Percentiles rank a stretch among this genome's conserved stretches.
Conservation (phyloP, 2,329 filamentous ascomycete species). For the Phialemoniopsis sp. region DNA sequence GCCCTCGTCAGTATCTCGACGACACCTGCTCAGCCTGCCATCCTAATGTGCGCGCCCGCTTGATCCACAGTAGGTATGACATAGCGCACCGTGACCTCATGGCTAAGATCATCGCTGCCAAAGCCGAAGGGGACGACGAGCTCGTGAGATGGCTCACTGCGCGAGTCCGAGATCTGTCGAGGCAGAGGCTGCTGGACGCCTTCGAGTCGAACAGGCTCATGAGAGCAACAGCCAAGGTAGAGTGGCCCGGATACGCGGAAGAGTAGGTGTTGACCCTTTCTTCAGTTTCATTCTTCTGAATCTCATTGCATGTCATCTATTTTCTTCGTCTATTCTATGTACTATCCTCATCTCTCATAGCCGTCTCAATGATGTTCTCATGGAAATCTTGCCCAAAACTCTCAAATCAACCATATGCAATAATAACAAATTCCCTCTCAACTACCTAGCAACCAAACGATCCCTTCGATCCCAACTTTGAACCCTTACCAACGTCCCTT, state of each 20-base stretch:
- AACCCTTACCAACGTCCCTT: too few species aligned
- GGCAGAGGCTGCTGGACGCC: neutral
- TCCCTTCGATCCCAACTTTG: neutral
- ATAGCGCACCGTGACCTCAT: conserved; percentile 1
- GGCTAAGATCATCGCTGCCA: conserved; percentile 44
- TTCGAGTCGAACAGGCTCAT: neutral
- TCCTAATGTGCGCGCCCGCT: conserved; percentile 4
- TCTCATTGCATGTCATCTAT: too few species aligned
- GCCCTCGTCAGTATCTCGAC: conserved; percentile 3
- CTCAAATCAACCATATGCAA: too few species aligned
- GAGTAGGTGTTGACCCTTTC: neutral
- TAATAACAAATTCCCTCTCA: too few species aligned
- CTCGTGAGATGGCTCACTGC: neutral
- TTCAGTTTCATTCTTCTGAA: neutral
- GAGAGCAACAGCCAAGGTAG: neutral
- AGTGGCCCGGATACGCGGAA: neutral
- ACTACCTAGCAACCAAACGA: too few species aligned
- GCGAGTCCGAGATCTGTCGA: neutral
- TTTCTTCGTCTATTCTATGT: too few species aligned
- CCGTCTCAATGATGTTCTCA: too few species aligned
- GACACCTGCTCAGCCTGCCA: conserved; percentile 12
- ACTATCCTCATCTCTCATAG: too few species aligned
- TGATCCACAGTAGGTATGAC: conserved; percentile 6
- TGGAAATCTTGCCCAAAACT: too few species aligned
- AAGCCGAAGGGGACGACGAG: conserved; percentile 38